Evolutionary conservation across 768 basidiomycete species (phyloP).

Genomic region (Tricholoma hemisulphureum): DNA sequence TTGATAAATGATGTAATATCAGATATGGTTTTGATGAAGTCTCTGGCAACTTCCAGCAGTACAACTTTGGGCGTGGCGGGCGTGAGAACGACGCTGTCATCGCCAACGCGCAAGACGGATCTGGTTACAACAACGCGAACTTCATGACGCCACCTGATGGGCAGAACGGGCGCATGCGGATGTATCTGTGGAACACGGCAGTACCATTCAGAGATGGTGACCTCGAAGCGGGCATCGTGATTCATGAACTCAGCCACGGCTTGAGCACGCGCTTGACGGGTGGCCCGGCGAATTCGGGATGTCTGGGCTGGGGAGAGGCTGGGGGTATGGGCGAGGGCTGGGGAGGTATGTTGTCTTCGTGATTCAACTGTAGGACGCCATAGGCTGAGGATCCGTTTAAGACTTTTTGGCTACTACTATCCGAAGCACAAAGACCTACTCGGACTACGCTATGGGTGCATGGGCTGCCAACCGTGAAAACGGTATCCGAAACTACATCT

Average conservation of each 20-base stretch:
- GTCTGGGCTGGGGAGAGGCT: conserved; percentile 92
- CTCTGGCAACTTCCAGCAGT: conserved; percentile 95
- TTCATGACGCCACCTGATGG: conserved; percentile 87
- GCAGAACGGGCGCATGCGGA: conserved; percentile 88
- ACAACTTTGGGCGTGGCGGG: conserved; percentile 93
- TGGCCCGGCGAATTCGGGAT: conserved; percentile 88
- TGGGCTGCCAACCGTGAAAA: conserved; percentile 81
- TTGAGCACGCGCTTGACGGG: conserved; percentile 93
- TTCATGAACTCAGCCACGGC: conserved; percentile 87
- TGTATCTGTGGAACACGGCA: conserved; percentile 95
- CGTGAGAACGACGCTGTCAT: conserved; percentile 87
- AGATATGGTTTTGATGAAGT: conserved; percentile 91
- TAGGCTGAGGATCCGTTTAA: conserved; percentile 12
- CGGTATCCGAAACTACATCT: conserved; percentile 88
- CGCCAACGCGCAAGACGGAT: conserved; percentile 93
- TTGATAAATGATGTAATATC: conserved; percentile 12
- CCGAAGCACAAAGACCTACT: conserved; percentile 70
- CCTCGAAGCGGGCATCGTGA: conserved; percentile 94
- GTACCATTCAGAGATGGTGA: conserved; percentile 93
- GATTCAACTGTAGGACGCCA: background rate
- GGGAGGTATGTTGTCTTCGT: conserved; percentile 54
- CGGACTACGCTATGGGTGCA: conserved; percentile 87
- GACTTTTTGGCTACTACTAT: conserved; percentile 89
- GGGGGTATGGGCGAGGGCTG: conserved; percentile 99
- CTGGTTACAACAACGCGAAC: conserved; percentile 90